Evolutionary conservation across 257 asterid genomes (phyloP), one percentile per base, ranked within the genome.

Genomic region (Solanum etuberosum): DNA sequence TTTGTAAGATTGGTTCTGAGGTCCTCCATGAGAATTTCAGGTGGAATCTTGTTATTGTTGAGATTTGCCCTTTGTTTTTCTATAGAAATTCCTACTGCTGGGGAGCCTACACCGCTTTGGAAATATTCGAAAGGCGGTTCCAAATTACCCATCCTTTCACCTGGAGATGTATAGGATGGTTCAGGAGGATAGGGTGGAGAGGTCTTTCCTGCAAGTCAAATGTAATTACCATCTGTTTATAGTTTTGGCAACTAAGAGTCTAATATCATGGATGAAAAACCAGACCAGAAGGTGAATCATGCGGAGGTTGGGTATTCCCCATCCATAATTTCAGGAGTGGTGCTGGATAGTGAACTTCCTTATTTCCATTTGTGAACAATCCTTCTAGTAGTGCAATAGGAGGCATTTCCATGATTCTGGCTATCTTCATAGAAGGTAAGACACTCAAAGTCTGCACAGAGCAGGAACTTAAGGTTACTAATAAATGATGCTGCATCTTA

Each of bases 211-310:
- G 94, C 73, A 86, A 65, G 87, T 86, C 83, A 78, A 25, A 67
- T 43, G 40, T 87, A 84, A 89, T 89, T 65, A 90, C 29, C 43
- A 23, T 42, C 74, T 40, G 32, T 54, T 85, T 88, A 42, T 16
- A 59, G 86, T 73, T 74, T 74, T 5, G 11, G 37, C 68, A 32
- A 46, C 61, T 27, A 48, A 57, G 37, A 78, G 73, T 51, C 73
- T 72, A 31, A 73, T 23, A 86, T 34, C 73, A 72, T 86, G 67
- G 32, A 72, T 48, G 87, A 63, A 88, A 89, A 85, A 83, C 61
- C 96, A 87, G 46, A 97, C 99, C 98, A 87, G 96, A 94, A 84
- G 98, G 95, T 81, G 98, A 95, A 90, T 93, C 95, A 31, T 89
- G 95, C 67, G 93, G 93, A 87, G 94, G 93, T 84, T 92, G 97